A percentile compares a stretch with the other conserved stretches of the same genome.
Evolutionary conservation across 2,329 filamentous ascomycete species (phyloP).

Genomic region (Aspergillus sp.): DNA sequence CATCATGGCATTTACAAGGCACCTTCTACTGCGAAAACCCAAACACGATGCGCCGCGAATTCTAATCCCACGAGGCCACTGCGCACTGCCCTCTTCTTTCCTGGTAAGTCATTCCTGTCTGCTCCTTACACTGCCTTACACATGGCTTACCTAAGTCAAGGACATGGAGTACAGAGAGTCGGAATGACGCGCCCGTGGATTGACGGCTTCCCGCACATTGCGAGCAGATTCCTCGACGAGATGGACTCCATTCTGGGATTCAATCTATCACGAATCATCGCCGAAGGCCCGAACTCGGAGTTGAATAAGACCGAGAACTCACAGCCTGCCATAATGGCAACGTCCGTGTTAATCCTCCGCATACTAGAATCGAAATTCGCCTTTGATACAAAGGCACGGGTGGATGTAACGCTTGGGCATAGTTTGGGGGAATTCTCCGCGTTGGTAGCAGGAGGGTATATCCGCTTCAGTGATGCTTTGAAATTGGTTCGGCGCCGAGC

Average conservation of each 20-base stretch:
- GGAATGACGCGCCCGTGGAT: slow-evolving; percentile 88
- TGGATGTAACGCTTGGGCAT: slow-evolving; percentile 86
- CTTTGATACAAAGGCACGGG: slow-evolving; percentile 70
- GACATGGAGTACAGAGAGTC: slow-evolving; percentile 86
- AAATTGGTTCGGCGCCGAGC: slow-evolving; percentile 76
- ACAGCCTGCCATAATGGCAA: slow-evolving; percentile 95
- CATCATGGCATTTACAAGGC: slow-evolving; percentile 5
- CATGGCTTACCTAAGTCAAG: slow-evolving; percentile 50
- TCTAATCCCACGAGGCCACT: slow-evolving; percentile 25
- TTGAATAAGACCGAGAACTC: slow-evolving; percentile 85
- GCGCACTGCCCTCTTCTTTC: slow-evolving; percentile 54
- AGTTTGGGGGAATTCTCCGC: slow-evolving; percentile 93
- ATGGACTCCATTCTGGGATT: slow-evolving; percentile 78
- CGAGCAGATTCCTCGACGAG: slow-evolving; percentile 77
- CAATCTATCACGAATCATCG: slow-evolving; percentile 77
- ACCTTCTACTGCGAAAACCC: background rate
- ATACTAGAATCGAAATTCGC: slow-evolving; percentile 84
- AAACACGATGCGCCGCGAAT: slow-evolving; percentile 12
- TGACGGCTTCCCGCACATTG: slow-evolving; percentile 79
- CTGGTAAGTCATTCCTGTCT: slow-evolving; percentile 38
- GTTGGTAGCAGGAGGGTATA: slow-evolving; percentile 80
- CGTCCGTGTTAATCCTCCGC: slow-evolving; percentile 84
- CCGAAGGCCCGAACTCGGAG: slow-evolving; percentile 73
- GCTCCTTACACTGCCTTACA: background rate
- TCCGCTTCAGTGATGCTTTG: slow-evolving; percentile 77